phyloP scores from a whole-genome alignment of 2,329 filamentous ascomycete genomes.

The Thermothelomyces thermophilus region DNA sequence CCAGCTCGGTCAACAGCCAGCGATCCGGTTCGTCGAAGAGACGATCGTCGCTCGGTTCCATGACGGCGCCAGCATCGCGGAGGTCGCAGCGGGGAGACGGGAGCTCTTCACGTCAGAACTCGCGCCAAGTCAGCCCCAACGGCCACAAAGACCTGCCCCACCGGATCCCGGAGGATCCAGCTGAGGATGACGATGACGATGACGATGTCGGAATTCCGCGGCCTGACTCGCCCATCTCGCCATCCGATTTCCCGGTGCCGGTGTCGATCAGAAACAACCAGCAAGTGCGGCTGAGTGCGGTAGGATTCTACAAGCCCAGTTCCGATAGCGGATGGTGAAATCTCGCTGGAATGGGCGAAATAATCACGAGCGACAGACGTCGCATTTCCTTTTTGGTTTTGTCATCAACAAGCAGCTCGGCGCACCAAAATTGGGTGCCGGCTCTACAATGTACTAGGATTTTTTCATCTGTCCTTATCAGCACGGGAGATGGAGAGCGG shows the following conservation, averaged over 20 bases:
- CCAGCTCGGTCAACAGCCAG: conserved; percentile 13
- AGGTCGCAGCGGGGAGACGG: conserved; percentile 10
- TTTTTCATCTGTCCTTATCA: too few species aligned
- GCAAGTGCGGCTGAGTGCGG: conserved; percentile 32
- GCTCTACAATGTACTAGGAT: not conserved
- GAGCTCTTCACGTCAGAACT: not conserved
- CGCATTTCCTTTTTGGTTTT: conserved; percentile 11
- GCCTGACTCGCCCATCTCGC: conserved; percentile 30
- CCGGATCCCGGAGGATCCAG: conserved; percentile 19
- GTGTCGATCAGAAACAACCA: conserved; percentile 29
- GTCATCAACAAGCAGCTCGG: not conserved
- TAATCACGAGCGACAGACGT: conserved; percentile 1
- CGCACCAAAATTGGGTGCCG: conserved; percentile 1
- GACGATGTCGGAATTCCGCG: conserved; percentile 25
- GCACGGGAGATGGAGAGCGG: not conserved
- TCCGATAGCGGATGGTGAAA: conserved; percentile 28
- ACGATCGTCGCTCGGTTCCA: conserved; percentile 8
- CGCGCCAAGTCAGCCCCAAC: conserved; percentile 14
- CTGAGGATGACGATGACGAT: conserved; percentile 15
- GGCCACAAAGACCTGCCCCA: conserved; percentile 17
- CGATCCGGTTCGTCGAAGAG: conserved; percentile 6
- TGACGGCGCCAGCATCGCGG: conserved; percentile 4
- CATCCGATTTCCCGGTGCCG: conserved; percentile 19
- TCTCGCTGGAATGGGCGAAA: conserved; percentile 19
- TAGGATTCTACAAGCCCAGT: conserved; percentile 26